Conservation (phyloP, 1,284 basidiomycete genomes). For the Takashimella koratensis region DNA sequence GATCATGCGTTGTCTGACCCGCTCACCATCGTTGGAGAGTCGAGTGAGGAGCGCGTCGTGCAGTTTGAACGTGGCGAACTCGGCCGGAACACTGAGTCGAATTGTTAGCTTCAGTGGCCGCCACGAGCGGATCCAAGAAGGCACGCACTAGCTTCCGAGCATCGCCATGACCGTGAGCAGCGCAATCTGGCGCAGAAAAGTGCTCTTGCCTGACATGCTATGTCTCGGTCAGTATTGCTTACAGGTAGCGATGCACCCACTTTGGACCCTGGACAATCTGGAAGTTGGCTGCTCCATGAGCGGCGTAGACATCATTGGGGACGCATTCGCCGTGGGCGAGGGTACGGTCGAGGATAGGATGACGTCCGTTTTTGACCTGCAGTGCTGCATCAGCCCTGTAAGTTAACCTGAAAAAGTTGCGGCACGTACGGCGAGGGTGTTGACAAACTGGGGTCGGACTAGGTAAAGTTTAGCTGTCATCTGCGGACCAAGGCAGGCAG, state of each 20-base stretch:
- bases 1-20: not conserved
- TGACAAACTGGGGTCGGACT: slow-evolving; percentile 85
- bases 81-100: slow-evolving; percentile 71
- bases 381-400: not conserved
- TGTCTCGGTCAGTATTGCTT: slow-evolving; percentile 2
- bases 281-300: slow-evolving; percentile 72
- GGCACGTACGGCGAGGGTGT: slow-evolving; percentile 61
- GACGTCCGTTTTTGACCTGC: slow-evolving; percentile 71
- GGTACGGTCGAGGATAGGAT: slow-evolving; percentile 76
- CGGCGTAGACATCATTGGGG: slow-evolving; percentile 67
- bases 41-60: slow-evolving; percentile 80
- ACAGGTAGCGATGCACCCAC: too few species aligned
- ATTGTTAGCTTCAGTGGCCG: not conserved
- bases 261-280: slow-evolving; percentile 86
- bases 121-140: not conserved
- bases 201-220: slow-evolving; percentile 91
- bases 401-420: not conserved
- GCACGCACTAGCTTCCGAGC: slow-evolving; percentile 68
- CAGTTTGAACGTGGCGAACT: slow-evolving; percentile 78
- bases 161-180: slow-evolving; percentile 79
- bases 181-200: slow-evolving; percentile 81
- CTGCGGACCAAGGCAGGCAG: too few species aligned
- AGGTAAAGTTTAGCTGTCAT: not conserved
- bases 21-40: slow-evolving; percentile 72
- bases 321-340: slow-evolving; percentile 66